These are phyloP conservation scores for Daldinia sp. DNA, from an alignment of 2,329 filamentous ascomycete genomes.

Conservation along the genomic window DNA sequence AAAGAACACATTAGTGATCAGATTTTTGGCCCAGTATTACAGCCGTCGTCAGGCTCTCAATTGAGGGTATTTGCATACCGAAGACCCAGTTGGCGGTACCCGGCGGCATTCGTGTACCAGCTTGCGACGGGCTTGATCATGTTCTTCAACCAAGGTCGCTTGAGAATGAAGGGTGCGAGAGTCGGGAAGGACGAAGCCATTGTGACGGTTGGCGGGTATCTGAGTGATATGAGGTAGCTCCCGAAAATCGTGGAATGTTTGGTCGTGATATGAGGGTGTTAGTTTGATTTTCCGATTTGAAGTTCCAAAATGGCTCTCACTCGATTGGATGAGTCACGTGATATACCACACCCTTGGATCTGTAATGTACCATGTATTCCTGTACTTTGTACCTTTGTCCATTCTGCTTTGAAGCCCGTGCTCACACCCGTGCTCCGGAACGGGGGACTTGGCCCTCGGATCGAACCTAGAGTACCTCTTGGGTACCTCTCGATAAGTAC, in stretches of 20 bases:
- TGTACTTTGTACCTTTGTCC: too few relatives aligned
- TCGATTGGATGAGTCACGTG: conserved; percentile 23
- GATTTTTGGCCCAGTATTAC: neutral
- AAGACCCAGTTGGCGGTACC: conserved; percentile 92
- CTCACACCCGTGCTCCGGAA: neutral
- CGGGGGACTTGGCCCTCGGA: conserved; percentile 3
- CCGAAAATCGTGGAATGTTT: conserved; percentile 25
- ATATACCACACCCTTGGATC: conserved; percentile 6
- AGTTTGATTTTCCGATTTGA: conserved; percentile 28
- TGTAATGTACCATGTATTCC: too few relatives aligned
- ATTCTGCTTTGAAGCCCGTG: neutral
- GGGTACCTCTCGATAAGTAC: neutral
- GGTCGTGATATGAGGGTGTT: conserved; percentile 2
- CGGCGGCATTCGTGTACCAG: conserved; percentile 89
- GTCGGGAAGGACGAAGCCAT: conserved; percentile 66
- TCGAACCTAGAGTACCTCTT: neutral
- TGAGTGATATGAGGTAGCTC: conserved; percentile 31
- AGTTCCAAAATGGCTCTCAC: conserved; percentile 38
- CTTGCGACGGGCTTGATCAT: conserved; percentile 82
- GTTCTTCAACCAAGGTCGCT: conserved; percentile 85
- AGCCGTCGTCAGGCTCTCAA: neutral
- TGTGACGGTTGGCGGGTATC: conserved; percentile 43
- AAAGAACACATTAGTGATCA: neutral
- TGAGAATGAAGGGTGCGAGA: conserved; percentile 78
- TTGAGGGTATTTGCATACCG: conserved; percentile 63